phyloP scores from a whole-genome alignment of 2,329 filamentous ascomycete species.

The Stagonosporopsis cucurbitacearum region DNA sequence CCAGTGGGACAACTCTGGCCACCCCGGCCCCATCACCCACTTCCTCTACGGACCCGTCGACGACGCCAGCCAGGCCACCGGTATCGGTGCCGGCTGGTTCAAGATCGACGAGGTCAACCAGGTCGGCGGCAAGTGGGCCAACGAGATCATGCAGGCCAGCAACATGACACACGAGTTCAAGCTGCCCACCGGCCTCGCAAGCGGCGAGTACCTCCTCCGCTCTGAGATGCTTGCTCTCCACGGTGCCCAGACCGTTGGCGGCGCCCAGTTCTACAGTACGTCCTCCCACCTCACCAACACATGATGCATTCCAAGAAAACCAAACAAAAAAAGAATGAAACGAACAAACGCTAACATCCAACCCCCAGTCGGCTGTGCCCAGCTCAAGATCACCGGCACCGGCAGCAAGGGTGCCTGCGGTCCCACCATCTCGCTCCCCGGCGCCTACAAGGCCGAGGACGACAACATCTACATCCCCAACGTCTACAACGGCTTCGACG shows the following conservation, averaged over 20 bases:
- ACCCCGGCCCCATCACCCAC: constrained; percentile 47
- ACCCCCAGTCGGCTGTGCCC: constrained; percentile 46
- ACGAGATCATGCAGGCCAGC: constrained; percentile 45
- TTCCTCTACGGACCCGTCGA: constrained; percentile 57
- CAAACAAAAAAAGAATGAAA: too few relatives aligned
- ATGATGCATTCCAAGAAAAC: not conserved
- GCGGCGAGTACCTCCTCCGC: constrained; percentile 51
- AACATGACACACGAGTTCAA: constrained; percentile 48
- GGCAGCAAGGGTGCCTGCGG: constrained; percentile 45
- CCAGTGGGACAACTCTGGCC: constrained; percentile 42
- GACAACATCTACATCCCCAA: constrained; percentile 47
- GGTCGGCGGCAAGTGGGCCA: constrained; percentile 41
- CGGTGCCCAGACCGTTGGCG: constrained; percentile 43
- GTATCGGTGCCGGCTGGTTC: constrained; percentile 45
- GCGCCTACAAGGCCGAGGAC: constrained; percentile 43
- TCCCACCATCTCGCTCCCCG: constrained; percentile 52
- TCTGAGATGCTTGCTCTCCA: constrained; percentile 57
- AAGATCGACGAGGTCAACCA: constrained; percentile 46
- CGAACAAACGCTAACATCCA: not conserved
- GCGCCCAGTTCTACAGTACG: constrained; percentile 54
- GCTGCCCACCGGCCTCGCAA: constrained; percentile 50
- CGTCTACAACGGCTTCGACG: constrained; percentile 45
- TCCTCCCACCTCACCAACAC: constrained; percentile 38
- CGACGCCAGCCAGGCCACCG: constrained; percentile 54
- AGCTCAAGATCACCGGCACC: constrained; percentile 53